phyloP scores from a whole-genome alignment of 345 rosid genomes.

The Orychophragmus violaceus region DNA sequence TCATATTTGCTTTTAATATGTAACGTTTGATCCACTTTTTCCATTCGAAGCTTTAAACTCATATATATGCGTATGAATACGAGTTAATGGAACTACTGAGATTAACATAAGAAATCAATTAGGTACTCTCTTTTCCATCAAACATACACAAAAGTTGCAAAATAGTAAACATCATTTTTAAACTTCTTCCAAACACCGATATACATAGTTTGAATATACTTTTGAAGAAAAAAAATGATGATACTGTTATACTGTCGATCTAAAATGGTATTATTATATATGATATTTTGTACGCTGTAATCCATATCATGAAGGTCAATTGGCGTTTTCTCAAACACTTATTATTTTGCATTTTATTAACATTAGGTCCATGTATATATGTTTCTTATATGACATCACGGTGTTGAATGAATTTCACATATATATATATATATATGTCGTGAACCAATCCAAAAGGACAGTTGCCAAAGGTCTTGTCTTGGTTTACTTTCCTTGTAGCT shows the following conservation, averaged over 20 bases:
- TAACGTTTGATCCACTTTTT: too few species aligned
- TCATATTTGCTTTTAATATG: too few species aligned
- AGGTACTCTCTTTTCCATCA: neutral
- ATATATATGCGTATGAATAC: neutral
- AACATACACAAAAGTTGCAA: neutral
- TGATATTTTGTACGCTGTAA: neutral
- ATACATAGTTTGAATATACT: neutral
- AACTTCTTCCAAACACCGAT: neutral
- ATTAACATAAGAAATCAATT: conserved; percentile 7
- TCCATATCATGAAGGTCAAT: neutral
- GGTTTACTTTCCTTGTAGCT: neutral
- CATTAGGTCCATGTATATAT: neutral
- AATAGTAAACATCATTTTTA: neutral
- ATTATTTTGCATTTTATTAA: neutral
- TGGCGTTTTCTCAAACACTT: neutral
- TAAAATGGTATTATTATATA: neutral
- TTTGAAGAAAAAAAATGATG: neutral
- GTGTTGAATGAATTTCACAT: neutral
- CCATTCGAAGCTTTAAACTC: too few species aligned
- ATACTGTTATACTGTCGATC: too few species aligned
- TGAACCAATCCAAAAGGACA: neutral
- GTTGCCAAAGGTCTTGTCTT: neutral
- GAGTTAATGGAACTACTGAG: neutral
- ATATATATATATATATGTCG: neutral
- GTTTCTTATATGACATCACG: neutral